phyloP scores from a whole-genome alignment of 306 rosid genomes.

The Cucurbita maxima region DNA sequence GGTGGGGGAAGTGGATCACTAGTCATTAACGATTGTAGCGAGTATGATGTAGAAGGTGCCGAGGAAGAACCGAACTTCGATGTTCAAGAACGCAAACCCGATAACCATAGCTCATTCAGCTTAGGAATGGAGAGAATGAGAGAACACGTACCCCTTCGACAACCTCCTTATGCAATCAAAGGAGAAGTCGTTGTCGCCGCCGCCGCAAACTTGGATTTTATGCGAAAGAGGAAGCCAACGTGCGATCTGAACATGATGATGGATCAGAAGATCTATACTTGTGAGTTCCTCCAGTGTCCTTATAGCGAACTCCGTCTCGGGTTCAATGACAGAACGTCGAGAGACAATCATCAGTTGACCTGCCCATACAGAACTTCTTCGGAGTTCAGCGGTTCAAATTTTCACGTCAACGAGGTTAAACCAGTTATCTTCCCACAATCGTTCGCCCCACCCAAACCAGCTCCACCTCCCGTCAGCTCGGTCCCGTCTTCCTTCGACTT shows the following conservation, averaged over 20 bases:
- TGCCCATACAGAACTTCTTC: slow-evolving; percentile 22
- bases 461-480: slow-evolving; percentile 20
- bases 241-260: slow-evolving; percentile 25
- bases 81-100: slow-evolving; percentile 46
- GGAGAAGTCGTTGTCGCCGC: slow-evolving; percentile 30
- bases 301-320: slow-evolving; percentile 34
- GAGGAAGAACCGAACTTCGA: slow-evolving; percentile 41
- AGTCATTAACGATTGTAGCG: slow-evolving; percentile 43
- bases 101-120: slow-evolving; percentile 25
- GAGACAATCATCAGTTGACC: slow-evolving; percentile 52
- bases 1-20: slow-evolving; percentile 41
- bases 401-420: slow-evolving; percentile 40
- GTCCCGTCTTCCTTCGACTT: slow-evolving; percentile 31
- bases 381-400: slow-evolving; percentile 21
- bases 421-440: slow-evolving; percentile 35
- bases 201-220: slow-evolving; percentile 36
- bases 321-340: slow-evolving; percentile 37
- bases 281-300: slow-evolving; percentile 46
- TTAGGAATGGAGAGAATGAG: slow-evolving; percentile 37
- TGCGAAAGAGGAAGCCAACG: slow-evolving; percentile 47
- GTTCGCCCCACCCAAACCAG: slow-evolving; percentile 25
- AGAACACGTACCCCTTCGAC: slow-evolving; percentile 29
- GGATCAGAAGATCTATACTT: slow-evolving; percentile 40
- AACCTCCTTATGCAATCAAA: slow-evolving; percentile 29
- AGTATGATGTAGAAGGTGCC: slow-evolving; percentile 72